Conservation (phyloP, 2,329 filamentous ascomycete species). For the Hymenoscyphus salicellus region DNA sequence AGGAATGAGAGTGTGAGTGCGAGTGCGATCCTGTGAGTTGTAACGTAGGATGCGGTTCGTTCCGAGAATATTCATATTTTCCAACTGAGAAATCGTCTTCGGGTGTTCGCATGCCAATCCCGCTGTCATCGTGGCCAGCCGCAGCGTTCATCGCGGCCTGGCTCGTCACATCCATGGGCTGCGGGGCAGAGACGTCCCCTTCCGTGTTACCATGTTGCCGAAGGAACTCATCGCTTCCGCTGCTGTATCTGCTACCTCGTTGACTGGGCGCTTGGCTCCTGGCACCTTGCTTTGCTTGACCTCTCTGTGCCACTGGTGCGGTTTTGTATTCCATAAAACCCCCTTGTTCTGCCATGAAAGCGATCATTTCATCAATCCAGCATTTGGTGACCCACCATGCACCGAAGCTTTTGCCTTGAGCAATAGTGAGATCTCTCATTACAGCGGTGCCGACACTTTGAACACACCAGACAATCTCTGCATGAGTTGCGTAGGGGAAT, state of each 20-base stretch:
- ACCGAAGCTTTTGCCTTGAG: conserved; percentile 76
- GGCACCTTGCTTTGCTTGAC: conserved; percentile 24
- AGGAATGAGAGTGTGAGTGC: background rate
- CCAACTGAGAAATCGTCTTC: conserved; percentile 63
- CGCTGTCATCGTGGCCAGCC: conserved; percentile 65
- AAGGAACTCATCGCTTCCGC: conserved; percentile 34
- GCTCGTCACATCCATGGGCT: conserved; percentile 40
- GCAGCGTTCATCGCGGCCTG: conserved; percentile 47
- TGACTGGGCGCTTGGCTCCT: conserved; percentile 28
- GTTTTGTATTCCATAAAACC: conserved; percentile 71
- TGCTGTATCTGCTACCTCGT: conserved; percentile 33
- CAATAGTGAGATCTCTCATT: conserved; percentile 76
- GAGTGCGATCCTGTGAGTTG: conserved; percentile 19
- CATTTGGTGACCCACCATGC: conserved; percentile 95
- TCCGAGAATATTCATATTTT: conserved; percentile 50
- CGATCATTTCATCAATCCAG: conserved; percentile 91
- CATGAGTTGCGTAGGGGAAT: conserved; percentile 71
- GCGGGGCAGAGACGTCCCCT: conserved; percentile 22
- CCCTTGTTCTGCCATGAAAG: conserved; percentile 84
- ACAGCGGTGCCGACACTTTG: conserved; percentile 73
- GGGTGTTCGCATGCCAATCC: conserved; percentile 67
- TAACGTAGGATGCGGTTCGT: conserved; percentile 24
- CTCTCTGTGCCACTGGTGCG: conserved; percentile 36
- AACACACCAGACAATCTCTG: conserved; percentile 73
- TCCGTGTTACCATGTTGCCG: conserved; percentile 25